These are phyloP conservation scores for Abrus precatorius DNA, from an alignment of 306 rosid genomes.

Conservation along the genomic window DNA sequence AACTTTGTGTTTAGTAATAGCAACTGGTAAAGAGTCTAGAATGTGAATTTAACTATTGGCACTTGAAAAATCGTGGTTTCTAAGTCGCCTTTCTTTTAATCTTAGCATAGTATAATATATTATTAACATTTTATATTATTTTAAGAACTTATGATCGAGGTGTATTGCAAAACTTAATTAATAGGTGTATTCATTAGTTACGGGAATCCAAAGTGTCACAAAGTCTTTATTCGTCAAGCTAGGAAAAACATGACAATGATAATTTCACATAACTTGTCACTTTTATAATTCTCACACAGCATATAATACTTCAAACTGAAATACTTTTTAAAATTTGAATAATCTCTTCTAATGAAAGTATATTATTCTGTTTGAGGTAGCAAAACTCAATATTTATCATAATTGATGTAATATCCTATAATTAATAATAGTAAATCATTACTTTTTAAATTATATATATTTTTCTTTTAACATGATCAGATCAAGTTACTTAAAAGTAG, in stretches of 20 bases:
- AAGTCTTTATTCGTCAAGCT: neutral
- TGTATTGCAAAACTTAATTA: neutral
- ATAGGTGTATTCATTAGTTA: conserved; percentile 9
- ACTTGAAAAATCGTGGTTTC: conserved; percentile 38
- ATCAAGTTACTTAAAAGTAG: too few species aligned
- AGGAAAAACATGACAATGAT: neutral
- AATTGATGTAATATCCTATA: too few species aligned
- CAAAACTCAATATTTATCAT: too few species aligned
- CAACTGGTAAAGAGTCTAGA: conserved; percentile 41
- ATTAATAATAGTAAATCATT: too few species aligned
- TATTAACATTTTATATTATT: conserved; percentile 3
- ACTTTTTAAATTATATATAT: too few species aligned
- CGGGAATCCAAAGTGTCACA: neutral
- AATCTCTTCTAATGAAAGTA: too few species aligned
- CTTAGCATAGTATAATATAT: neutral
- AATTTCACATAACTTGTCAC: neutral
- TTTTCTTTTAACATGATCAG: too few species aligned
- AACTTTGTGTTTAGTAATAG: conserved; percentile 57
- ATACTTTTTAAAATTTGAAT: neutral
- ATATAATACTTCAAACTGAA: neutral
- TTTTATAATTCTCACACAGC: neutral
- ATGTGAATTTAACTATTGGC: conserved; percentile 38
- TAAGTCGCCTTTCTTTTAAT: conserved; percentile 32
- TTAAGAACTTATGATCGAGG: neutral
- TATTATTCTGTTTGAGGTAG: too few species aligned